These are phyloP conservation scores for Penicillium bialowiezense DNA, from an alignment of 495 filamentous ascomycete species.

Conservation along the genomic window DNA sequence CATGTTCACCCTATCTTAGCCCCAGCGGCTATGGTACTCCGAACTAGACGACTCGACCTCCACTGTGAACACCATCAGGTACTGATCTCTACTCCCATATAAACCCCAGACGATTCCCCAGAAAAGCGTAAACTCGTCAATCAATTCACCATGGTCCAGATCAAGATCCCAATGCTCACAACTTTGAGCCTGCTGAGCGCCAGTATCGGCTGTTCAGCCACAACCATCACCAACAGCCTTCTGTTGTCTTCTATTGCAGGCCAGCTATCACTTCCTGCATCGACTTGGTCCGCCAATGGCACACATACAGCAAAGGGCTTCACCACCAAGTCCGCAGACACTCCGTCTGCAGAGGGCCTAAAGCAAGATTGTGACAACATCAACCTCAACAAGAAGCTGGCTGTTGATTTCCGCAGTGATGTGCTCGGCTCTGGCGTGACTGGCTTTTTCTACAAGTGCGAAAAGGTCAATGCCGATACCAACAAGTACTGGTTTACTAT, in stretches of 20 bases:
- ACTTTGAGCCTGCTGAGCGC: constrained; percentile 10
- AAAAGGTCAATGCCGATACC: constrained; percentile 21
- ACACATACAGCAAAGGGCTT: constrained; percentile 27
- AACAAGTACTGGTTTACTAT: constrained; percentile 30
- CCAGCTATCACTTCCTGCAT: constrained; percentile 19
- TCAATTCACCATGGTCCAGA: constrained; percentile 1
- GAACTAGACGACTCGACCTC: neutral
- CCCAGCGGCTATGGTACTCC: neutral
- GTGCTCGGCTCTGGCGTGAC: constrained; percentile 19
- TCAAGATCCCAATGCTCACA: constrained; percentile 9
- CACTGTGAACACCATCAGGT: neutral
- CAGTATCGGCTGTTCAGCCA: constrained; percentile 7
- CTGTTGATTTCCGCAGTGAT: constrained; percentile 27
- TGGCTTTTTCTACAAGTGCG: constrained; percentile 29
- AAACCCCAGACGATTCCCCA: neutral
- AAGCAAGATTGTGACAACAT: constrained; percentile 27
- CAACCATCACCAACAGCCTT: constrained; percentile 17
- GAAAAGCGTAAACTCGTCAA: neutral
- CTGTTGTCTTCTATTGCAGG: constrained; percentile 16
- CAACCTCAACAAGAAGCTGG: constrained; percentile 28
- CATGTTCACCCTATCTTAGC: neutral
- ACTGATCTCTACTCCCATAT: neutral
- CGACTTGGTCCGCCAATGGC: constrained; percentile 28
- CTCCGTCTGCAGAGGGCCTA: constrained; percentile 14
- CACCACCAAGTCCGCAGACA: constrained; percentile 16